Conservation (phyloP, 2,329 filamentous ascomycete species). For the Neoarthrinium moseri region DNA sequence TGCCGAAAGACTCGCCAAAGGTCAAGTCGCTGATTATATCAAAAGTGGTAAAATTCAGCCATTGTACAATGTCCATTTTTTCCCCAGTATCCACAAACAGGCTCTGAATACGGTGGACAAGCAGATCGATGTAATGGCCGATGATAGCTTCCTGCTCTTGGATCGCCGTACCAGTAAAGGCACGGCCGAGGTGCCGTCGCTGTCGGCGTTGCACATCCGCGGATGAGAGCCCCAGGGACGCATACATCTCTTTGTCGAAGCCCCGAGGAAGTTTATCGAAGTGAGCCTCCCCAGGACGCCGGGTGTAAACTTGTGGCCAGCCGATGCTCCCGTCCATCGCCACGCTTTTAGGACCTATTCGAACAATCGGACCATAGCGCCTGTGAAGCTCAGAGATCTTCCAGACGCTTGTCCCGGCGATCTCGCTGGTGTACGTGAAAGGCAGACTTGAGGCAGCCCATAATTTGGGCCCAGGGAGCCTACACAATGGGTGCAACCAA, state of each 20-base stretch:
- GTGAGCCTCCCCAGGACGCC: slow-evolving; percentile 22
- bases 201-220: slow-evolving; percentile 24
- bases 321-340: slow-evolving; percentile 27
- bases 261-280: slow-evolving; percentile 16
- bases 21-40: slow-evolving; percentile 6
- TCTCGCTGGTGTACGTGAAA: not conserved
- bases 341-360: slow-evolving; percentile 39
- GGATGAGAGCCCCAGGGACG: slow-evolving; percentile 25
- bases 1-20: slow-evolving; percentile 7
- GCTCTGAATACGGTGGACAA: slow-evolving; percentile 31
- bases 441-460: slow-evolving; percentile 1
- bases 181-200: slow-evolving; percentile 26
- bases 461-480: not conserved
- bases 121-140: slow-evolving; percentile 17
- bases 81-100: not conserved
- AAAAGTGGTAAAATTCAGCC: slow-evolving; percentile 6
- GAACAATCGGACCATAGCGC: slow-evolving; percentile 38
- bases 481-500: slow-evolving; percentile 1
- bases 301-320: slow-evolving; percentile 32
- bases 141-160: slow-evolving; percentile 21
- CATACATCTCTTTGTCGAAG: slow-evolving; percentile 15
- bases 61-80: slow-evolving; percentile 10
- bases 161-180: slow-evolving; percentile 23
- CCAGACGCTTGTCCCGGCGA: not conserved
- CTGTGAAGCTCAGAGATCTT: slow-evolving; percentile 18